Evolutionary conservation across 78 protist species (phyloP).

Genomic region (Polysphondylium violaceum): DNA sequence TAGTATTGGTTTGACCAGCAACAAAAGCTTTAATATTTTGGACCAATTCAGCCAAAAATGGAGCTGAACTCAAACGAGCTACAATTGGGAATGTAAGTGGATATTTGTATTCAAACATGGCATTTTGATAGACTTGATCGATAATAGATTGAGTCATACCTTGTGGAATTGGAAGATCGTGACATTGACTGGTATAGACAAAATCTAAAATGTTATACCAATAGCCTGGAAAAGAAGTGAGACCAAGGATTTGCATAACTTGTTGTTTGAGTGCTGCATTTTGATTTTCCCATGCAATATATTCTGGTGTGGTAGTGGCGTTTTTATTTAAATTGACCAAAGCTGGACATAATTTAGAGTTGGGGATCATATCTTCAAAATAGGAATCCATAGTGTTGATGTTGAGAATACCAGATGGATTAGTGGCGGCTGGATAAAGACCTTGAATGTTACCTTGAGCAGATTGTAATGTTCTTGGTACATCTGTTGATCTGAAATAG

Average conservation of each 20-base stretch:
- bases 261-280: neutral
- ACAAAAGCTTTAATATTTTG: constrained; percentile 41
- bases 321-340: neutral
- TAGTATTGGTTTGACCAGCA: neutral
- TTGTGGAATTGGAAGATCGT: constrained; percentile 29
- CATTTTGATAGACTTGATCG: constrained; percentile 11
- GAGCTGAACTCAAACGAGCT: constrained; percentile 34
- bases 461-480: constrained; percentile 73
- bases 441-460: constrained; percentile 54
- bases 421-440: constrained; percentile 25
- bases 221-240: constrained; percentile 29
- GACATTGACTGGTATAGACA: constrained; percentile 64
- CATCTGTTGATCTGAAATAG: constrained; percentile 74
- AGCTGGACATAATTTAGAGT: constrained; percentile 3
- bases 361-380: constrained; percentile 47
- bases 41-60: constrained; percentile 43
- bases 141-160: constrained; percentile 52
- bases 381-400: constrained; percentile 45
- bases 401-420: constrained; percentile 6
- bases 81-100: constrained; percentile 10
- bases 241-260: constrained; percentile 10
- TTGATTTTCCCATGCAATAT: neutral
- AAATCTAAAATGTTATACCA: constrained; percentile 41
- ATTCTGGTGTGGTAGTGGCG: neutral
- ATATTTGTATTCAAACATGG: constrained; percentile 6